These are phyloP conservation scores for Sporothrix dimorphospora DNA, from an alignment of 2,329 filamentous ascomycete genomes.

Conservation along the genomic window DNA sequence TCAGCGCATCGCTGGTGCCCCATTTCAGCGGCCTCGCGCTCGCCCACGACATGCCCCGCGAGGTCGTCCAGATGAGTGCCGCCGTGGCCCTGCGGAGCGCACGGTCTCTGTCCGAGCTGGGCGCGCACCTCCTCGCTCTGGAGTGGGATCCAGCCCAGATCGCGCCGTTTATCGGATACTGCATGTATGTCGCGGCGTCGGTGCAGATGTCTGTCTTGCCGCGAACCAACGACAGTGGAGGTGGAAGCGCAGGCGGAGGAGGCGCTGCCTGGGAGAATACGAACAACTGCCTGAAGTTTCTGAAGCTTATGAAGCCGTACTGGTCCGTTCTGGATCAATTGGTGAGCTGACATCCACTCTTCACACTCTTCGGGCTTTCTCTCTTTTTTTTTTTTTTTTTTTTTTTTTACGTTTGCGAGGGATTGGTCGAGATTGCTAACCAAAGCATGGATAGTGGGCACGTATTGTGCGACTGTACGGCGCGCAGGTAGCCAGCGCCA, in stretches of 20 bases:
- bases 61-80: constrained; percentile 11
- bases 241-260: not conserved
- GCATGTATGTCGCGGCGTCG: constrained; percentile 5
- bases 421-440: not conserved
- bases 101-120: constrained; percentile 7
- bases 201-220: constrained; percentile 1
- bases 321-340: not conserved
- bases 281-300: not conserved
- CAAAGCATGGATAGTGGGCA: not conserved
- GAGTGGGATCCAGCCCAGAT: constrained; percentile 8
- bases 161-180: constrained; percentile 3
- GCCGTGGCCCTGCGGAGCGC: constrained; percentile 8
- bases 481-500: constrained; percentile 4
- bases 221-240: not conserved
- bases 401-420: no score
- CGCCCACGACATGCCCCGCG: constrained; percentile 1
- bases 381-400: not conserved
- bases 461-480: constrained; percentile 8
- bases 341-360: not conserved
- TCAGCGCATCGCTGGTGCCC: constrained; percentile 7
- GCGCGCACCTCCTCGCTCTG: not conserved
- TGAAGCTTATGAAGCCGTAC: not conserved
- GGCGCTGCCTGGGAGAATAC: not conserved
- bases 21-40: constrained; percentile 1
- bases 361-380: not conserved